Percentiles rank a stretch among this genome's conserved stretches.
phyloP scores from a whole-genome alignment of 106 monocot species.

The Dioscorea alata region DNA sequence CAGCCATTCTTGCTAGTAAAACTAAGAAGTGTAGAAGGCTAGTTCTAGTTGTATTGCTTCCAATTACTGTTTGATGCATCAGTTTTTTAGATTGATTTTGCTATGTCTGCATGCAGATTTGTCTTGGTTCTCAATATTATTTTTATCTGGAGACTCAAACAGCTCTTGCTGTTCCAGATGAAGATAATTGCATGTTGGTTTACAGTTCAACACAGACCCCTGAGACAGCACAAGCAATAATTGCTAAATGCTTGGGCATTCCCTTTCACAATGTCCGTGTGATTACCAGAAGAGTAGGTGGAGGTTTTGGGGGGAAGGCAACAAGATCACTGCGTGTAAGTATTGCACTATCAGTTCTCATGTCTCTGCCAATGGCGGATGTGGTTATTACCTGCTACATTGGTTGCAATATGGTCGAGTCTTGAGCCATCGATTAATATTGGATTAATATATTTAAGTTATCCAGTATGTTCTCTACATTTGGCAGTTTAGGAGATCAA shows the following conservation, averaged over 20 bases:
- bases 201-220: conserved; percentile 67
- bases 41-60: no score
- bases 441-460: no score
- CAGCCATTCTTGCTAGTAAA: no score
- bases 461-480: no score
- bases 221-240: conserved; percentile 35
- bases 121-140: conserved; percentile 71
- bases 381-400: no score
- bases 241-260: conserved; percentile 74
- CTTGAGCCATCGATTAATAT: no score
- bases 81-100: no score
- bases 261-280: conserved; percentile 79
- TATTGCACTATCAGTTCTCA: not conserved
- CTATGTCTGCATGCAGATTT: conserved; percentile 29
- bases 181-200: conserved; percentile 76
- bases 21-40: no score
- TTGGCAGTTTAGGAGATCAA: no score
- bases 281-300: conserved; percentile 86
- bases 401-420: no score
- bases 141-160: conserved; percentile 87
- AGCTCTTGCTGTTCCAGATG: conserved; percentile 78
- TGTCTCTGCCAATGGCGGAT: no score
- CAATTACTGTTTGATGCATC: no score
- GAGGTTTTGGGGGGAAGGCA: conserved; percentile 88
- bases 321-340: conserved; percentile 61